Percentiles rank a stretch among this genome's conserved stretches.
Conservation (phyloP, 495 filamentous ascomycete genomes). For the Podospora sp. region DNA sequence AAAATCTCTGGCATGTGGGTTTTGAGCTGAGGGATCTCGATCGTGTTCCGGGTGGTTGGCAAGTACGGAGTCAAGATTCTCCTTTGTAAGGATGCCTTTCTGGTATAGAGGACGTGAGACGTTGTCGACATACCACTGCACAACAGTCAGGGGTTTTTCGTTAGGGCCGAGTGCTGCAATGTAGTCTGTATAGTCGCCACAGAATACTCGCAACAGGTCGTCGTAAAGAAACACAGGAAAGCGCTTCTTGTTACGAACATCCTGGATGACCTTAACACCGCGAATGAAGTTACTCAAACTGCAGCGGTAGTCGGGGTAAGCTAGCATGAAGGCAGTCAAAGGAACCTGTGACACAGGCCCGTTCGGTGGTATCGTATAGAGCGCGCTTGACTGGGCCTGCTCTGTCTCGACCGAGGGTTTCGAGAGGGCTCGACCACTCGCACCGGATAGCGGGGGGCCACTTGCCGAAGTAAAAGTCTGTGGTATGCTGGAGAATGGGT, state of each 20-base stretch:
- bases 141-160: conserved; percentile 34
- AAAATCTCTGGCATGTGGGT: background rate
- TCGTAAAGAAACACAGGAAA: conserved; percentile 62
- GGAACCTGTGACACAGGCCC: conserved; percentile 30
- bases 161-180: conserved; percentile 28
- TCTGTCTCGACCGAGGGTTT: background rate
- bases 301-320: conserved; percentile 62
- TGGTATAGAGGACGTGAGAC: conserved; percentile 43
- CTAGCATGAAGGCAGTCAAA: conserved; percentile 54
- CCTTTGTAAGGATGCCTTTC: conserved; percentile 34
- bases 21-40: background rate
- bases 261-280: conserved; percentile 57
- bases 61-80: background rate
- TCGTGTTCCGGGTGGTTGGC: background rate
- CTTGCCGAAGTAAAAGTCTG: background rate
- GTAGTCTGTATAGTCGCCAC: conserved; percentile 46
- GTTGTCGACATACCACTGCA: conserved; percentile 50
- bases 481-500: background rate
- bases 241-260: conserved; percentile 43
- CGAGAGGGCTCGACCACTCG: background rate
- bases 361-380: conserved; percentile 27
- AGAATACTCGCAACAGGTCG: conserved; percentile 63
- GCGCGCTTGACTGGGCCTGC: conserved; percentile 15
- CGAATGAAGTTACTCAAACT: conserved; percentile 56
- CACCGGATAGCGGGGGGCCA: background rate